Evolutionary conservation across 2,329 filamentous ascomycete genomes (phyloP).

Genomic region (Pochonia chlamydosporia): DNA sequence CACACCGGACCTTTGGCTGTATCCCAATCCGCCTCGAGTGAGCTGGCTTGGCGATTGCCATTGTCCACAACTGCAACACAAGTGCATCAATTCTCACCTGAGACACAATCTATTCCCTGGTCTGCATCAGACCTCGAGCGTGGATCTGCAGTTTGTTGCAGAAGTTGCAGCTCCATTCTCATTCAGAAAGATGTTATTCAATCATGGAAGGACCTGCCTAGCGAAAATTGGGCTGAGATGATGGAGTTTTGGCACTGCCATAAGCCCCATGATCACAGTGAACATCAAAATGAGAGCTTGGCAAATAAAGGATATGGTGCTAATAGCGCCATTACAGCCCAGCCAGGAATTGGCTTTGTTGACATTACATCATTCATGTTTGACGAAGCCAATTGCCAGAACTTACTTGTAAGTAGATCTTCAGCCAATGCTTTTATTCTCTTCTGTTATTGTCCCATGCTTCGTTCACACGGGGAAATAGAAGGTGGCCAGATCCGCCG

Average conservation of each 20-base stretch:
- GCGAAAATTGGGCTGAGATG: constrained; percentile 98
- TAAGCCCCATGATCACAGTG: constrained; percentile 64
- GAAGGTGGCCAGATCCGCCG: constrained; percentile 56
- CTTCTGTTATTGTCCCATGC: neutral
- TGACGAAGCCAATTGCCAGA: constrained; percentile 56
- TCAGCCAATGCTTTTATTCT: constrained; percentile 9
- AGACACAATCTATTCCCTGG: constrained; percentile 46
- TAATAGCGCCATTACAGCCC: constrained; percentile 64
- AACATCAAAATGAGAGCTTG: constrained; percentile 40
- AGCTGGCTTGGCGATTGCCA: constrained; percentile 51
- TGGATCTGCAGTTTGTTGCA: constrained; percentile 36
- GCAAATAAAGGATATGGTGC: constrained; percentile 77
- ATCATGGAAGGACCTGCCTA: constrained; percentile 87
- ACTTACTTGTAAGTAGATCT: constrained; percentile 28
- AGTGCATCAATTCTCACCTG: constrained; percentile 22
- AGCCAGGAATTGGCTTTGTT: constrained; percentile 65
- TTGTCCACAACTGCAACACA: constrained; percentile 20
- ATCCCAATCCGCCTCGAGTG: constrained; percentile 21
- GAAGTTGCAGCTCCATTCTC: constrained; percentile 31
- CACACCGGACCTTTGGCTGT: constrained; percentile 31
- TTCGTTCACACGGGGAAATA: constrained; percentile 34
- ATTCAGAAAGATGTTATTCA: constrained; percentile 34
- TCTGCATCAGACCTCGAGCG: constrained; percentile 42
- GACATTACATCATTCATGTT: constrained; percentile 76
- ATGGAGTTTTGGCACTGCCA: constrained; percentile 99